These are phyloP conservation scores for Trifolium subterraneum DNA, from an alignment of 306 rosid species.

Conservation along the genomic window DNA sequence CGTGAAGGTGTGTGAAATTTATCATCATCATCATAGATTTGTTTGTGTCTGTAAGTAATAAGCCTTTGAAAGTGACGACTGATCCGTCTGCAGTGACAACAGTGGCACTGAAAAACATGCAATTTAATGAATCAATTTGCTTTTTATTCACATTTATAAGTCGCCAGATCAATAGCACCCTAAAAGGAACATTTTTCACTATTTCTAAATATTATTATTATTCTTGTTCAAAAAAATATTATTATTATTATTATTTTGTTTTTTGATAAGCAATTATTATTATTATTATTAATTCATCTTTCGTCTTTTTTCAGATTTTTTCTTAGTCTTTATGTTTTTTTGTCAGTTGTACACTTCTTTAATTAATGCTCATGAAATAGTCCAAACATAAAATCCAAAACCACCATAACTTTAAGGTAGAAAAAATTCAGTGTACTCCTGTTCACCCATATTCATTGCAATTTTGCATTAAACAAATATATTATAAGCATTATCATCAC, in stretches of 20 bases:
- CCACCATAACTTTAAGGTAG: slow-evolving; percentile 48
- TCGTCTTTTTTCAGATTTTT: no score
- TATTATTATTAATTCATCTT: no score
- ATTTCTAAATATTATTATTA: background rate
- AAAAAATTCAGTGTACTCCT: slow-evolving; percentile 38
- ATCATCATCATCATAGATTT: slow-evolving; percentile 43
- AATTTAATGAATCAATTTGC: background rate
- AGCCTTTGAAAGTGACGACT: slow-evolving; percentile 47
- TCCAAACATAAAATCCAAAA: slow-evolving; percentile 69
- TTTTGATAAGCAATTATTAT: no score
- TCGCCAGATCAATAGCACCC: slow-evolving; percentile 38
- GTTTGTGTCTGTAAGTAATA: slow-evolving; percentile 58
- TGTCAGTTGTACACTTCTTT: slow-evolving; percentile 48
- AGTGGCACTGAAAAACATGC: slow-evolving; percentile 96
- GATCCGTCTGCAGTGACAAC: slow-evolving; percentile 36
- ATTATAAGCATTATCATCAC: background rate
- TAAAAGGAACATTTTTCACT: slow-evolving; percentile 31
- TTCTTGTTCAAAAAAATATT: no score
- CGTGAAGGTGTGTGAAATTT: no score
- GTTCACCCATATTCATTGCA: slow-evolving; percentile 48
- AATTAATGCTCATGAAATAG: slow-evolving; percentile 49
- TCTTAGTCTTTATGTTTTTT: background rate
- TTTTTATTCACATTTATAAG: slow-evolving; percentile 62
- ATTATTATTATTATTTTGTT: no score
- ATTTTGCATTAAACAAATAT: background rate